These are phyloP conservation scores for Xylariales sp. DNA, from an alignment of 2,329 filamentous ascomycete genomes.

Conservation along the genomic window DNA sequence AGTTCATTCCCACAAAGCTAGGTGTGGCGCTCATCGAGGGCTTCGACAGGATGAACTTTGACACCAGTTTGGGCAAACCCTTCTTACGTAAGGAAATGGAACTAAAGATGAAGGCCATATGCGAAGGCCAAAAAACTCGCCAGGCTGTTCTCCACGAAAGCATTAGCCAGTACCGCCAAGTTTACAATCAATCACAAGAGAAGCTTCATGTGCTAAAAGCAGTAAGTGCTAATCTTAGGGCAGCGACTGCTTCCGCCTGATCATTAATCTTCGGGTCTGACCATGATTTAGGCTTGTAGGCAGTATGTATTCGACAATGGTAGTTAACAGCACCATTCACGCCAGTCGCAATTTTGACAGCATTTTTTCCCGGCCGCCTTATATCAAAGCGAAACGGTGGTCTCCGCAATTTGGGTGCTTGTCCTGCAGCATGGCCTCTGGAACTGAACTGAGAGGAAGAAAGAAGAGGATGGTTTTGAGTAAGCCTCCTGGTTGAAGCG, in stretches of 20 bases:
- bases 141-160: slow-evolving; percentile 76
- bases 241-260: too few relatives aligned
- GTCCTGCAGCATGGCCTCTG: too few relatives aligned
- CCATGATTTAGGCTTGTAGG: slow-evolving; percentile 41
- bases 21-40: slow-evolving; percentile 90
- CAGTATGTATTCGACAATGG: slow-evolving; percentile 45
- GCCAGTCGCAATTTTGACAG: too few relatives aligned
- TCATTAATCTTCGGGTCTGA: too few relatives aligned
- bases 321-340: too few relatives aligned
- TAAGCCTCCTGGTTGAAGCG: too few relatives aligned
- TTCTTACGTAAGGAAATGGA: slow-evolving; percentile 99
- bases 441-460: too few relatives aligned
- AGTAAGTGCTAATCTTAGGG: too few relatives aligned
- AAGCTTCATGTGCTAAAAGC: slow-evolving; percentile 64
- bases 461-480: too few relatives aligned
- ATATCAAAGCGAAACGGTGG: too few relatives aligned
- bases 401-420: too few relatives aligned
- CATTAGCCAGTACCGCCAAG: slow-evolving; percentile 78
- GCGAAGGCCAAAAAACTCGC: slow-evolving; percentile 75
- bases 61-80: slow-evolving; percentile 89
- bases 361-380: too few relatives aligned
- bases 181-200: slow-evolving; percentile 78
- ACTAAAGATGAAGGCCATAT: slow-evolving; percentile 93
- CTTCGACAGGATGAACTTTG: slow-evolving; percentile 90
- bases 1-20: slow-evolving; percentile 89